Conservation (phyloP, 257 asterid species). For the Forsythia viridissima region DNA sequence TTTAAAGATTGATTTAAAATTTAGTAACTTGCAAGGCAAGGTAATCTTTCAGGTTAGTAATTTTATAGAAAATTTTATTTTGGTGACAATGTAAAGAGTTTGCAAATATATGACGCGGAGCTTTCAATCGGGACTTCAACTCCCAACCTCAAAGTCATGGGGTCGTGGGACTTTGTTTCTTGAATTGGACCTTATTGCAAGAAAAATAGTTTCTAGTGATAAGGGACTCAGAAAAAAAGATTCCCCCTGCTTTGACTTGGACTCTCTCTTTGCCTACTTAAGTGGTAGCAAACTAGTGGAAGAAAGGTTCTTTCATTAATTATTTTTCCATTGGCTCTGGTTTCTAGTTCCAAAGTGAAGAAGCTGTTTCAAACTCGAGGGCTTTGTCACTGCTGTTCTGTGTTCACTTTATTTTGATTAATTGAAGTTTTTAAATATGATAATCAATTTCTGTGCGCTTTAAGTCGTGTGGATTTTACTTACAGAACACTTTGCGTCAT, state of each 20-base stretch:
- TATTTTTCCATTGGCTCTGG: background rate
- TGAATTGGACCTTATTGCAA: constrained; percentile 9
- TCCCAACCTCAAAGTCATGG: background rate
- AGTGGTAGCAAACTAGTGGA: constrained; percentile 4
- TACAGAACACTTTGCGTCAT: constrained; percentile 6
- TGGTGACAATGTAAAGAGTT: background rate
- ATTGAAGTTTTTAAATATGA: background rate
- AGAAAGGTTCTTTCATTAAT: background rate
- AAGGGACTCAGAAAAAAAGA: background rate
- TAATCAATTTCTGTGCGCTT: background rate
- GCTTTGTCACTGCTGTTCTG: background rate
- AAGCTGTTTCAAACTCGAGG: background rate
- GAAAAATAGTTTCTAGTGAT: background rate
- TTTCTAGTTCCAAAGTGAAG: constrained; percentile 3
- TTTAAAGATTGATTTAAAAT: background rate
- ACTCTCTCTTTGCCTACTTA: constrained; percentile 7
- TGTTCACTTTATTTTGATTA: background rate
- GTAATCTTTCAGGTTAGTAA: background rate
- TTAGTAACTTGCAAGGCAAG: background rate
- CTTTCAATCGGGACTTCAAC: background rate
- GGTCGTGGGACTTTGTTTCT: background rate
- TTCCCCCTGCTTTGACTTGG: background rate
- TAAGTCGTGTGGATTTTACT: background rate
- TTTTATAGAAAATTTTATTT: background rate
- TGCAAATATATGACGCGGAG: background rate